Percentiles rank a stretch among this genome's conserved stretches.
Conservation (phyloP, 768 basidiomycete species). For the Lactifluus piperatus region DNA sequence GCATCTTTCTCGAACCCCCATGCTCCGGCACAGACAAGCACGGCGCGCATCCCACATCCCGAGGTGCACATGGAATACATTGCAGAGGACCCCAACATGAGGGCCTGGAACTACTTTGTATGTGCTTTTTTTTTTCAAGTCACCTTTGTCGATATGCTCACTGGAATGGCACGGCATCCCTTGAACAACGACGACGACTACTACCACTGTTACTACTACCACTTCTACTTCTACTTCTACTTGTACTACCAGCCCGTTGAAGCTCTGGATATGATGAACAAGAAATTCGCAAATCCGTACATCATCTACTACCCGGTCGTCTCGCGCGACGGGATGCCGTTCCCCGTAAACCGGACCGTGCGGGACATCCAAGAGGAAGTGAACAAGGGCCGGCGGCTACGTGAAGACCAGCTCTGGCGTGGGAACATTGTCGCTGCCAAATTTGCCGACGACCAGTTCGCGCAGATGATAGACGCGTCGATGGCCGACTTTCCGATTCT, state of each 20-base stretch:
- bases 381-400: conserved; percentile 31
- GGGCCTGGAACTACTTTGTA: conserved; percentile 65
- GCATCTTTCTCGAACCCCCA: conserved; percentile 19
- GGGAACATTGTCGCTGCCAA: conserved; percentile 76
- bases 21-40: conserved; percentile 23
- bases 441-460: conserved; percentile 40
- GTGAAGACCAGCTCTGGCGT: conserved; percentile 63
- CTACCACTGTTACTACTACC: too few relatives aligned
- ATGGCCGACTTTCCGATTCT: conserved; percentile 80
- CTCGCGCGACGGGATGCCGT: conserved; percentile 74
- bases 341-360: conserved; percentile 70
- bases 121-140: conserved; percentile 26
- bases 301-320: conserved; percentile 71
- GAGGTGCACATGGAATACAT: conserved; percentile 84
- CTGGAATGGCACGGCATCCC: not conserved
- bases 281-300: conserved; percentile 70
- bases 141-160: not conserved
- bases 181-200: not conserved
- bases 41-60: conserved; percentile 67
- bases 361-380: conserved; percentile 59
- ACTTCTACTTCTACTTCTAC: too few relatives aligned
- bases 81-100: conserved; percentile 58
- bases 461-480: conserved; percentile 57
- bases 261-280: conserved; percentile 71
- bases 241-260: conserved; percentile 73